Conservation (phyloP, 495 filamentous ascomycete species). For the Parmelia sp. region DNA sequence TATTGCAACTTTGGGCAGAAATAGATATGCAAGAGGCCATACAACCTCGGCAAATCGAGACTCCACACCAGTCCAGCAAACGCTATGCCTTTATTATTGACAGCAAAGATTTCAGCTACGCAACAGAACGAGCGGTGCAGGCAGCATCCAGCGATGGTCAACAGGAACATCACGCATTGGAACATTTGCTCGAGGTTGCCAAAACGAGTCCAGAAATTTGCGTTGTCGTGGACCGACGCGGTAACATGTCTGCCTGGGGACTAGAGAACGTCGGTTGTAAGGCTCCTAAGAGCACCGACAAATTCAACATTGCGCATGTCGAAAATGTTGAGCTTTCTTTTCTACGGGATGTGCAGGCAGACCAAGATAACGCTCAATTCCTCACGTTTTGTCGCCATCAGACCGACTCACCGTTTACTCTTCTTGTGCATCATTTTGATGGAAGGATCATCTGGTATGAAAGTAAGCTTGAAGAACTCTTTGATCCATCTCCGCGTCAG, state of each 20-base stretch:
- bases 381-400: conserved; percentile 61
- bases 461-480: conserved; percentile 68
- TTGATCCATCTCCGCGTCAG: conserved; percentile 68
- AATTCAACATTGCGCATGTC: conserved; percentile 85
- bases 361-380: conserved; percentile 62
- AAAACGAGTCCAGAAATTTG: conserved; percentile 83
- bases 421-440: conserved; percentile 85
- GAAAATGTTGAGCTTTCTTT: conserved; percentile 65
- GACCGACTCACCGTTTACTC: conserved; percentile 54
- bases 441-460: conserved; percentile 77
- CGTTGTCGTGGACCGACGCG: conserved; percentile 73
- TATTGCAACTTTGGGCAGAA: conserved; percentile 72
- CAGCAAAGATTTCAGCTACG: conserved; percentile 68
- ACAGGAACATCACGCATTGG: conserved; percentile 61
- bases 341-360: conserved; percentile 36
- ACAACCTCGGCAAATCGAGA: conserved; percentile 47
- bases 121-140: conserved; percentile 70
- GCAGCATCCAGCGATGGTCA: conserved; percentile 49
- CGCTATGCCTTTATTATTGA: conserved; percentile 81
- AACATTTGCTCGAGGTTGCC: conserved; percentile 81
- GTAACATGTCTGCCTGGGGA: conserved; percentile 91
- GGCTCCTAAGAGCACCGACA: conserved; percentile 55
- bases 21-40: conserved; percentile 74
- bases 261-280: conserved; percentile 84
- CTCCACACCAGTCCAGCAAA: conserved; percentile 32